Conservation (phyloP, 371 early-diverging fungal genomes). For the Mortierella sp. region DNA sequence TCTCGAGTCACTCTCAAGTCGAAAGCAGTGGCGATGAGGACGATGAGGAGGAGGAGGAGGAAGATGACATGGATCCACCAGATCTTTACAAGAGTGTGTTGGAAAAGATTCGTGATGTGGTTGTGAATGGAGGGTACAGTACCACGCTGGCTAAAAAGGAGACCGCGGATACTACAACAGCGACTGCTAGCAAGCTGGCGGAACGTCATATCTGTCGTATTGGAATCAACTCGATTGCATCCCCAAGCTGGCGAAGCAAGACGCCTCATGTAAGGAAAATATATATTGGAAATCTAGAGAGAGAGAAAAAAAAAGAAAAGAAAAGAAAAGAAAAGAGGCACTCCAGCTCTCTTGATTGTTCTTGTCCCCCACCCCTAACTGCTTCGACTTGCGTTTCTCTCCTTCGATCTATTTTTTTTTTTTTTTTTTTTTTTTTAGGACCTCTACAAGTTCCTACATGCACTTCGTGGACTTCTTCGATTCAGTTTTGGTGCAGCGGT, state of each 20-base stretch:
- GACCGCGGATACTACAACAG: constrained; percentile 55
- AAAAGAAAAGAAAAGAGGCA: background rate
- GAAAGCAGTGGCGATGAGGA: constrained; percentile 16
- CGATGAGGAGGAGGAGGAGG: constrained; percentile 49
- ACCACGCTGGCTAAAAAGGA: constrained; percentile 38
- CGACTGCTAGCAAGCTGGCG: constrained; percentile 57
- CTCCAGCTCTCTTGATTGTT: background rate
- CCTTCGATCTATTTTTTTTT: background rate
- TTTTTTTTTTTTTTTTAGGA: constrained; percentile 53
- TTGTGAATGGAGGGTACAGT: constrained; percentile 74
- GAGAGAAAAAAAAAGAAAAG: background rate
- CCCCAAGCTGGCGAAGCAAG: constrained; percentile 78
- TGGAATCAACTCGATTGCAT: constrained; percentile 82
- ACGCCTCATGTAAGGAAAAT: constrained; percentile 60
- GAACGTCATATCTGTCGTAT: constrained; percentile 76
- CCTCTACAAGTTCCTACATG: constrained; percentile 77
- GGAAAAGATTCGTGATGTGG: constrained; percentile 61
- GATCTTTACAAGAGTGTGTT: constrained; percentile 67
- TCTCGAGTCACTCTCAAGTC: background rate
- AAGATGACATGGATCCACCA: constrained; percentile 30
- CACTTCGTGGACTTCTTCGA: constrained; percentile 80
- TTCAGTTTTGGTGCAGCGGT: constrained; percentile 82
- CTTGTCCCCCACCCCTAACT: background rate
- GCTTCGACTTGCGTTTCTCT: background rate
- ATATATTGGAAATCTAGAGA: background rate